Percentiles rank a stretch among this genome's conserved stretches.
Evolutionary conservation across 805 yeast species (phyloP).

Genomic region (Candida orba): DNA sequence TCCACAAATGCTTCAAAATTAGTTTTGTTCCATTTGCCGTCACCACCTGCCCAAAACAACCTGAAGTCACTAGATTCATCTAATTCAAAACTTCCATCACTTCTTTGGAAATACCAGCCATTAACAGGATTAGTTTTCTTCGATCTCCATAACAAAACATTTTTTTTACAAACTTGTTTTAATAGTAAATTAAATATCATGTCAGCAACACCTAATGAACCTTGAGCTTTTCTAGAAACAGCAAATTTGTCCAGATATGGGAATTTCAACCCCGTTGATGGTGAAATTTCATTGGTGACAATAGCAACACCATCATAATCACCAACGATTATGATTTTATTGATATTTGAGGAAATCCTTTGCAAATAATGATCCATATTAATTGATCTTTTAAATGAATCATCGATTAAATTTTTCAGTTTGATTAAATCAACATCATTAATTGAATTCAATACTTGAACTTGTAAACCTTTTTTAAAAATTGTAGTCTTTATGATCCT

Average conservation of each 20-base stretch:
- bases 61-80: constrained; percentile 30
- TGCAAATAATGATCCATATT: constrained; percentile 58
- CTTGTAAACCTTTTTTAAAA: constrained; percentile 56
- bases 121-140: constrained; percentile 82
- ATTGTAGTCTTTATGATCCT: constrained; percentile 55
- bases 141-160: constrained; percentile 80
- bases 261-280: constrained; percentile 27
- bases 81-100: constrained; percentile 57
- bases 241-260: constrained; percentile 95
- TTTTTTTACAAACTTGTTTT: constrained; percentile 52
- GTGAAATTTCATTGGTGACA: constrained; percentile 63
- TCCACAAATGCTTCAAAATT: constrained; percentile 41
- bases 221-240: constrained; percentile 75
- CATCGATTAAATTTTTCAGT: constrained; percentile 58
- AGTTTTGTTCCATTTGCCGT: constrained; percentile 11
- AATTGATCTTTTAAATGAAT: constrained; percentile 69
- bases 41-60: constrained; percentile 33
- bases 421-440: constrained; percentile 39
- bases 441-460: constrained; percentile 10
- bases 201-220: constrained; percentile 91
- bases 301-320: constrained; percentile 95
- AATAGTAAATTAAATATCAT: constrained; percentile 77
- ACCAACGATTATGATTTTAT: constrained; percentile 80
- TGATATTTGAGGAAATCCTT: constrained; percentile 59
- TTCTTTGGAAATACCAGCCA: constrained; percentile 95